Evolutionary conservation across 1,284 basidiomycete genomes (phyloP).

Genomic region (Pyrrhoderma lamaoense): DNA sequence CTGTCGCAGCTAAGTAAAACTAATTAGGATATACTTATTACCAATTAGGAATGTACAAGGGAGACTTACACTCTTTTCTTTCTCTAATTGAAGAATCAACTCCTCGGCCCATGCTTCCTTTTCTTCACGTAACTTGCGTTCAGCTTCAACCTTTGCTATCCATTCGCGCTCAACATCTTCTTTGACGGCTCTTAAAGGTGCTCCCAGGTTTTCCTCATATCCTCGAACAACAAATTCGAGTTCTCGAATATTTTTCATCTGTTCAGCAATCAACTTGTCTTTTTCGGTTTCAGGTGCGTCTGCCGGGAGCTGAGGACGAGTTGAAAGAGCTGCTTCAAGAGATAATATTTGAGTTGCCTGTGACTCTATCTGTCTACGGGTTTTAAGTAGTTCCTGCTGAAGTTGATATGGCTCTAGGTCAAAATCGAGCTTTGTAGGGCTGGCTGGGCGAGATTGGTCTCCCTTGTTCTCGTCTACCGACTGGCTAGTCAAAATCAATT

Average conservation of each 20-base stretch:
- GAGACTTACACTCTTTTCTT: slow-evolving; percentile 54
- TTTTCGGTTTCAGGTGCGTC: slow-evolving; percentile 62
- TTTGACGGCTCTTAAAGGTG: slow-evolving; percentile 61
- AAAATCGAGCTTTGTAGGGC: slow-evolving; percentile 80
- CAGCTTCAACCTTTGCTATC: slow-evolving; percentile 51
- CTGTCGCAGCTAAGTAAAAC: slow-evolving; percentile 37
- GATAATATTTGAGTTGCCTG: slow-evolving; percentile 78
- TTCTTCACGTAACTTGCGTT: slow-evolving; percentile 54
- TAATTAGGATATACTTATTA: background rate
- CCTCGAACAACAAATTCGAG: slow-evolving; percentile 63
- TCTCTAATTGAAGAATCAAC: slow-evolving; percentile 62
- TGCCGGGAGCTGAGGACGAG: slow-evolving; percentile 51
- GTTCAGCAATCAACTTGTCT: slow-evolving; percentile 60
- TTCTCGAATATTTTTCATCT: slow-evolving; percentile 61
- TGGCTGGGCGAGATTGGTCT: slow-evolving; percentile 65
- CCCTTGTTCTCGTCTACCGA: slow-evolving; percentile 63
- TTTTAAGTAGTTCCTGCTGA: slow-evolving; percentile 77
- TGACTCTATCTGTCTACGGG: slow-evolving; percentile 65
- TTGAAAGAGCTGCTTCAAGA: slow-evolving; percentile 60
- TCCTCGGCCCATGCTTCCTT: slow-evolving; percentile 66
- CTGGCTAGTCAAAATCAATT: slow-evolving; percentile 80
- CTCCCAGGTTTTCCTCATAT: slow-evolving; percentile 65
- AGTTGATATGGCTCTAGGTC: slow-evolving; percentile 80
- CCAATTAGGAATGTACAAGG: slow-evolving; percentile 4
- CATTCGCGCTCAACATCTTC: slow-evolving; percentile 83